A percentile compares a stretch with the other conserved stretches of the same genome.
Evolutionary conservation across 495 filamentous ascomycete genomes (phyloP).

Genomic region (Xylaria sp.): DNA sequence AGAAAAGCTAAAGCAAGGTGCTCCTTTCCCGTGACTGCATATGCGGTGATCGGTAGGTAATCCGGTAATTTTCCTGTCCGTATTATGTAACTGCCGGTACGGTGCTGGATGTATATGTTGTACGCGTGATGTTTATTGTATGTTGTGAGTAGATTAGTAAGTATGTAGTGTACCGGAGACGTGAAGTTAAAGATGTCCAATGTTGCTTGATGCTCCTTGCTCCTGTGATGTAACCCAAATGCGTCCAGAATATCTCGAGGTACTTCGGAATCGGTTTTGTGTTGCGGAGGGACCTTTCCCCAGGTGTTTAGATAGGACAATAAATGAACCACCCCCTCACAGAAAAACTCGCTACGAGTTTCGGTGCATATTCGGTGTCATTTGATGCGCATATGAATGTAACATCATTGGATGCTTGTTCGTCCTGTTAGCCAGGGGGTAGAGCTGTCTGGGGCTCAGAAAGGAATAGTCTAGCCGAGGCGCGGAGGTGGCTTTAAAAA

Average conservation of each 20-base stretch:
- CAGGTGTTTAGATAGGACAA: constrained; percentile 10
- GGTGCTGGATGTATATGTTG: background rate
- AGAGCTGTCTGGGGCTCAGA: constrained; percentile 4
- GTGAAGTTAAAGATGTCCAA: background rate
- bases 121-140: background rate
- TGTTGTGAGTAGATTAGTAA: background rate
- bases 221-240: constrained; percentile 10
- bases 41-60: constrained; percentile 14
- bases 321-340: constrained; percentile 19
- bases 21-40: constrained; percentile 14
- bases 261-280: background rate
- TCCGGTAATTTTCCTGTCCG: constrained; percentile 5
- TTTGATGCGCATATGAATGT: constrained; percentile 19
- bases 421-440: background rate
- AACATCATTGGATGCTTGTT: constrained; percentile 20
- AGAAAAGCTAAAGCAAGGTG: constrained; percentile 16
- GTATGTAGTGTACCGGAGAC: background rate
- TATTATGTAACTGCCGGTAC: constrained; percentile 3
- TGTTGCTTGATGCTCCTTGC: background rate
- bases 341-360: constrained; percentile 16
- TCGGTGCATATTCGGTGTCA: constrained; percentile 28
- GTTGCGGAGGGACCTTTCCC: constrained; percentile 10
- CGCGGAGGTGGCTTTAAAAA: constrained; percentile 18
- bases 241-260: constrained; percentile 11
- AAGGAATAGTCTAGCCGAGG: constrained; percentile 9